phyloP scores from a whole-genome alignment of 495 filamentous ascomycete genomes.

The Trichoderma erinaceum region DNA sequence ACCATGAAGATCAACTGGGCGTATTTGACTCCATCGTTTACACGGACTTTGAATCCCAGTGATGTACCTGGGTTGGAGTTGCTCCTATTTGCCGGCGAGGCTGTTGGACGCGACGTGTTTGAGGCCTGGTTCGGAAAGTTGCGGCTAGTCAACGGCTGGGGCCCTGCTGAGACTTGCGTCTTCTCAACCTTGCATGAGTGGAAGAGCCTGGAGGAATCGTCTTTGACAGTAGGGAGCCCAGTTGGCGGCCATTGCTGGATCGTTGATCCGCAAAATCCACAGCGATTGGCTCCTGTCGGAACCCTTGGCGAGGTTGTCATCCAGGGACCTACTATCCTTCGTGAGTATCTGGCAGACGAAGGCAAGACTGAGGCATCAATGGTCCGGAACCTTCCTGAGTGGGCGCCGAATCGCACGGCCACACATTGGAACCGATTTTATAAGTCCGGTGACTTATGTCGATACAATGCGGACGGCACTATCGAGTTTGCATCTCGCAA shows the following conservation, averaged over 20 bases:
- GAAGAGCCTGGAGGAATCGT: slow-evolving; percentile 21
- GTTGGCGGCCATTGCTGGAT: slow-evolving; percentile 41
- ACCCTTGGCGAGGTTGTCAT: slow-evolving; percentile 44
- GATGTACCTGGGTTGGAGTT: slow-evolving; percentile 35
- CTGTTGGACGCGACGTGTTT: slow-evolving; percentile 20
- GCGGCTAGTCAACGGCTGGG: slow-evolving; percentile 31
- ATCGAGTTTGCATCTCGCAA: slow-evolving; percentile 32
- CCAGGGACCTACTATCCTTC: slow-evolving; percentile 39
- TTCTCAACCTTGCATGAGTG: slow-evolving; percentile 23
- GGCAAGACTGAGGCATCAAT: slow-evolving; percentile 18
- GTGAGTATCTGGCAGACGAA: slow-evolving; percentile 18
- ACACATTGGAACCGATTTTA: slow-evolving; percentile 20
- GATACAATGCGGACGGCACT: slow-evolving; percentile 39
- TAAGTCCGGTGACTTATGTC: slow-evolving; percentile 40
- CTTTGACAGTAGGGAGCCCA: slow-evolving; percentile 35
- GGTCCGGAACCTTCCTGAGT: background rate
- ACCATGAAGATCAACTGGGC: slow-evolving; percentile 47
- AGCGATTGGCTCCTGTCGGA: slow-evolving; percentile 40
- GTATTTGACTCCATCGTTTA: slow-evolving; percentile 42
- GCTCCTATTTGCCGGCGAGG: slow-evolving; percentile 42
- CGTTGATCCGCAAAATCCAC: slow-evolving; percentile 43
- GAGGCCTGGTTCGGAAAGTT: slow-evolving; percentile 21
- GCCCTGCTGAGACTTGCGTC: slow-evolving; percentile 27
- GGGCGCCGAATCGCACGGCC: slow-evolving; percentile 20
- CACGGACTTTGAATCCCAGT: slow-evolving; percentile 36